These are phyloP conservation scores for Stemphylium beticola DNA, from an alignment of 2,329 filamentous ascomycete species.

Conservation along the genomic window DNA sequence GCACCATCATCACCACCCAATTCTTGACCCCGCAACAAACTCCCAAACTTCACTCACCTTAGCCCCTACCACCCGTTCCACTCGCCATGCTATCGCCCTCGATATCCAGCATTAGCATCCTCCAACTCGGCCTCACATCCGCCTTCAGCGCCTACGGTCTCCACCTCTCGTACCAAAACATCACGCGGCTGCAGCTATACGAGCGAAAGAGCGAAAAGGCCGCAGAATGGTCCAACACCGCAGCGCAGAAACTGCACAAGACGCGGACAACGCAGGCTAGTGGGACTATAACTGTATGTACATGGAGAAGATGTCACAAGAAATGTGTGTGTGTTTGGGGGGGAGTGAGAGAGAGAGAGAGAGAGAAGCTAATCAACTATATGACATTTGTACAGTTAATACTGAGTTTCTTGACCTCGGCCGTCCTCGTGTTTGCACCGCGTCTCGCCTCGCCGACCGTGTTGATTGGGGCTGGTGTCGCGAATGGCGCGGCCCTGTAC, in stretches of 20 bases:
- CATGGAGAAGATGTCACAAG: background rate
- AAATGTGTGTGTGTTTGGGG: no score
- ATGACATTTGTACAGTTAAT: background rate
- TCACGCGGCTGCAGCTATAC: conserved; percentile 45
- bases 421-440: conserved; percentile 23
- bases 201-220: conserved; percentile 45
- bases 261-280: conserved; percentile 46
- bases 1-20: no score
- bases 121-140: conserved; percentile 26
- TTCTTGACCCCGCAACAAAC: background rate
- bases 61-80: background rate
- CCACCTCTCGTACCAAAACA: conserved; percentile 43
- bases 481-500: conserved; percentile 21
- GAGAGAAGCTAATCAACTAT: background rate
- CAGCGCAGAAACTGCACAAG: conserved; percentile 41
- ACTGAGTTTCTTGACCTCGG: conserved; percentile 23
- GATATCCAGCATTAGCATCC: background rate
- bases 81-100: background rate
- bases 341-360: no score
- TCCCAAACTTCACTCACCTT: background rate
- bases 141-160: conserved; percentile 40
- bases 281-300: conserved; percentile 40
- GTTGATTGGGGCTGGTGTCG: conserved; percentile 14
- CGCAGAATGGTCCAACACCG: conserved; percentile 45
- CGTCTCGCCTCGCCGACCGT: conserved; percentile 5